Conservation (phyloP, 176 grass and related monocot genomes). For the Raddia guianensis region DNA sequence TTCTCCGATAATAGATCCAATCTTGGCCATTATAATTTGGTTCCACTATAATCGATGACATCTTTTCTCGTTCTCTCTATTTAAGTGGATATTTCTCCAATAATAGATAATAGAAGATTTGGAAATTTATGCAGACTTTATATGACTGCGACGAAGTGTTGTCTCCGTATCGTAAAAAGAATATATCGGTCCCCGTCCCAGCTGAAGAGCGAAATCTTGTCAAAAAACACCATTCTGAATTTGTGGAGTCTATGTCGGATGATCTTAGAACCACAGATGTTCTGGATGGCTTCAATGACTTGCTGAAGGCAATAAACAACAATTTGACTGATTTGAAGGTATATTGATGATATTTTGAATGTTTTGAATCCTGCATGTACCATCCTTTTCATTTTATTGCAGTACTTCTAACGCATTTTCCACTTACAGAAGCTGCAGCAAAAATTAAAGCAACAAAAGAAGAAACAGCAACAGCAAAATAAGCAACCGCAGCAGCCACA, state of each 20-base stretch:
- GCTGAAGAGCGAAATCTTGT: slow-evolving; percentile 61
- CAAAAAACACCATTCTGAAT: slow-evolving; percentile 52
- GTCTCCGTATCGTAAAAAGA: slow-evolving; percentile 50
- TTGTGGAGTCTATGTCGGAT: slow-evolving; percentile 75
- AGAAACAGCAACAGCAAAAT: slow-evolving; percentile 57
- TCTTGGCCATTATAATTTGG: too few species aligned
- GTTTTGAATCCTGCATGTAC: neutral
- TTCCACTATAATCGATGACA: too few species aligned
- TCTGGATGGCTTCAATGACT: slow-evolving; percentile 82
- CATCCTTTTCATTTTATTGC: neutral
- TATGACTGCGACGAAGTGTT: slow-evolving; percentile 71
- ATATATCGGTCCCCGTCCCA: slow-evolving; percentile 48
- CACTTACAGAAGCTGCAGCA: slow-evolving; percentile 48
- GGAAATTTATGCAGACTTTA: slow-evolving; percentile 59
- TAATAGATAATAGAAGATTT: neutral
- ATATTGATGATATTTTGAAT: slow-evolving; percentile 9
- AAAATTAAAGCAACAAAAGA: slow-evolving; percentile 54
- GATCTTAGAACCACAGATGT: slow-evolving; percentile 88
- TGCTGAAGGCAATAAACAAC: slow-evolving; percentile 85
- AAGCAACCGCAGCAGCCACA: slow-evolving; percentile 53
- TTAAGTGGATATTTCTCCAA: neutral
- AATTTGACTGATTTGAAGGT: slow-evolving; percentile 90
- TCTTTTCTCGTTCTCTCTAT: neutral
- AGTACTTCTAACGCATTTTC: slow-evolving; percentile 21
- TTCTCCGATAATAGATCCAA: too few species aligned